Evolutionary conservation across 2,329 filamentous ascomycete genomes (phyloP), one percentile per base, ranked within the genome.

Genomic region (Mycosphaerelloides madeirae): DNA sequence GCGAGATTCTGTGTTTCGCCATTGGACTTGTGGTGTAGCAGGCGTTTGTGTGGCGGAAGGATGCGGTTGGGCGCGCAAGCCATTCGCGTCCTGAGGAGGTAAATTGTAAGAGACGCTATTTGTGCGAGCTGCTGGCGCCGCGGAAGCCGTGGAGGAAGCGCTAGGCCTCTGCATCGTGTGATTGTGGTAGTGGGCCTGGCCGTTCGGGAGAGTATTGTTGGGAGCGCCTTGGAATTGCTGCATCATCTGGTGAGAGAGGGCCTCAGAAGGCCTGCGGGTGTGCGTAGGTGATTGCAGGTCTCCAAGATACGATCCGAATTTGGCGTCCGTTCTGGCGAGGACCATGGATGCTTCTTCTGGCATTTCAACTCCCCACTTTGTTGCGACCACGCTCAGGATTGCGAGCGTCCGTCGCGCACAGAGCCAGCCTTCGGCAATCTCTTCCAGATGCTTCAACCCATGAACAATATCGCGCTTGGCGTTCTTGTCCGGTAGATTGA

Each of bases 361-460:
- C 8, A 97, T 68, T 44, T 88, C 82, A 33, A 95, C 84, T 14
- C 83, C 84, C 90, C 93, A 97, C 59, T 93, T 93, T n/a, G 82
- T 79, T 1, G 85, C 84, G 11, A 95, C 79, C 3, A 94, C 81
- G 54, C 85, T 89, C 33, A 98, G 74, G 37, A 97, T 95, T 48
- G 82, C 81, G 6, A 97, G 74, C 0, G 90, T 91, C 11, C 91
- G 79, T 41, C 90, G 78, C 8, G 90, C 91, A 58, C 89, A 93
- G 1, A 89, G 79, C 93, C 93, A 98, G 57, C 89, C 85, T 64
- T 96, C 90, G 0, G 88, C 88, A 57, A 98, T 96, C 61, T 97
- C 91, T 65, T 97, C 91, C 1, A 97, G 78, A 52, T 95, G 87
- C 59, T 87, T 91, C 33, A 95, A 77, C 1, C 91, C 89, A 57